Conservation (phyloP, 257 asterid genomes). For the Solanum ossicruentum region DNA sequence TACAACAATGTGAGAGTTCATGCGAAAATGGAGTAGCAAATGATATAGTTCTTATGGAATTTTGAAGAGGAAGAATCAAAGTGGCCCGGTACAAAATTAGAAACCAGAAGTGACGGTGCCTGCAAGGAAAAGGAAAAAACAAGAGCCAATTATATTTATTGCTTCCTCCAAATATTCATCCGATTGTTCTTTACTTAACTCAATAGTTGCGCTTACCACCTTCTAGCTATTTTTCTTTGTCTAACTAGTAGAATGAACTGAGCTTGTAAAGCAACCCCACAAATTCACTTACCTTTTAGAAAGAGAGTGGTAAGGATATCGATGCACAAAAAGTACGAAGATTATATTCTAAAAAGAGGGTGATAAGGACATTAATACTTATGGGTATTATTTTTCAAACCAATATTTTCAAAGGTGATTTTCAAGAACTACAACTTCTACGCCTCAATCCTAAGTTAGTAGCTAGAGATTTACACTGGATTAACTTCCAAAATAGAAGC, state of each 20-base stretch:
- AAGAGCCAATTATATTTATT: not conserved
- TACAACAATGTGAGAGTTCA: not conserved
- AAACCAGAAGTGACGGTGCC: not conserved
- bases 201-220: not conserved
- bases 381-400: not conserved
- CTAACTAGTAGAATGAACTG: not conserved
- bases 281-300: not conserved
- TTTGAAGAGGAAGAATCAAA: not conserved
- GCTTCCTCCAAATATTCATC: not conserved
- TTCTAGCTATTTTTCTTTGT: not conserved
- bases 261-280: not conserved
- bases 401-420: not conserved
- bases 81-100: not conserved
- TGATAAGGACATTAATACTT: not conserved
- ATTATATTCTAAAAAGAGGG: not conserved
- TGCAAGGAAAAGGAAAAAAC: not conserved
- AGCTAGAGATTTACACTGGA: not conserved
- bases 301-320: not conserved
- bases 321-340: not conserved
- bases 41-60: not conserved
- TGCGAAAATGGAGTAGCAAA: not conserved
- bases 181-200: not conserved
- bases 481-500: not conserved
- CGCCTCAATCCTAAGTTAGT: not conserved
- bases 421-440: not conserved